Evolutionary conservation across 345 rosid genomes (phyloP), one percentile per base, ranked within the genome.

Genomic region (Hypericum androsaemum): DNA sequence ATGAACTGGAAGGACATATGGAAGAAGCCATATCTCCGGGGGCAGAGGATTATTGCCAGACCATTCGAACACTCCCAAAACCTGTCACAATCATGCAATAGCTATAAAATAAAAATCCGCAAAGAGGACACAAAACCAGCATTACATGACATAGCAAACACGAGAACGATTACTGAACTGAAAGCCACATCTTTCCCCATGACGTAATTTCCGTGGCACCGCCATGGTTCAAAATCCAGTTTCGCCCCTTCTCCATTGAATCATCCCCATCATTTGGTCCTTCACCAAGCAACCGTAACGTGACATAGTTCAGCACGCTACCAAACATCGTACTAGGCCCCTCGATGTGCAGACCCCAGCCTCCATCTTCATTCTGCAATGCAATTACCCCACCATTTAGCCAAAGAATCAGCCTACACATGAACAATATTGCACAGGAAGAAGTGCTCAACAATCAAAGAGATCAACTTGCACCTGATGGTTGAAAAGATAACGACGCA

Each of bases 271-370:
- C 98, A 64, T 85, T 81, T 64, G 88, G 70, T 50, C 85, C 95
- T 80, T 92, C 95, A 54, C 97, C 97, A 67, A 92, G 95, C 75
- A 92, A 73, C 76, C 98, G 83, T 58, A 92, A 44, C 41, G 90
- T 79, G 13, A 88, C 87, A 76, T 85, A 92, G 64, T 37, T 88
- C 78, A 92, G 68, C 46, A 80, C 97, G 50, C 88, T 62, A 22
- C 98, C 95, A 85, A 92, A 92, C 98, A 92, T 92, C 12, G 97
- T 88, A 79, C 97, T 92, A 5, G 69, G 97, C 10, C 98, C 97
- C 71, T 92, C 98, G 57, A 92, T 92, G 71, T 92, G 98, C 56
- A 92, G 81, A 53, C 98, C 97, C 98, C 98, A 92, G 7, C 97
- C 97, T 28, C 97, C 98, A 62, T 92, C 98, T 71, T 70, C 68